A percentile compares a stretch with the other conserved stretches of the same genome.
Evolutionary conservation across 345 rosid species (phyloP).

Genomic region (Cardamine occulta): DNA sequence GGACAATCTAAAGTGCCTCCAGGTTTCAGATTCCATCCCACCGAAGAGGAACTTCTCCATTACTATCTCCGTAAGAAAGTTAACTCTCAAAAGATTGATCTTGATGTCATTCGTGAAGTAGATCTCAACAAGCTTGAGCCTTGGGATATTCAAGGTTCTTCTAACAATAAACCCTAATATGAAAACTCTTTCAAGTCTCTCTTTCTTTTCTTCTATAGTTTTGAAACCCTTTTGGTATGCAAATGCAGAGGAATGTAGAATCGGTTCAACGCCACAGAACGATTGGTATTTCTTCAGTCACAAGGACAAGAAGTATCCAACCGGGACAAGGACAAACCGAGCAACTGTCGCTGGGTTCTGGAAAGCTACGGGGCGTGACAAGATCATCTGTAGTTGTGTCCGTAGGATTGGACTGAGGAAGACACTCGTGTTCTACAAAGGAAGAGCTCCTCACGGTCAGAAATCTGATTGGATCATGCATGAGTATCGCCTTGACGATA

Average conservation of each 20-base stretch:
- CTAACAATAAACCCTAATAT: slow-evolving; percentile 16
- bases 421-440: slow-evolving; percentile 90
- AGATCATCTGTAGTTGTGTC: slow-evolving; percentile 77
- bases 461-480: slow-evolving; percentile 99
- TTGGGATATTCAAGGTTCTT: slow-evolving; percentile 96
- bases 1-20: slow-evolving; percentile 98
- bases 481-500: slow-evolving; percentile 90
- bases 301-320: slow-evolving; percentile 97
- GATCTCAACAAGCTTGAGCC: slow-evolving; percentile 99
- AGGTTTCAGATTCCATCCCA: slow-evolving; percentile 97
- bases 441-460: slow-evolving; percentile 96
- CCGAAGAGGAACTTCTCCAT: slow-evolving; percentile 96
- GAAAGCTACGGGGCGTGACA: slow-evolving; percentile 98
- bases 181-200: not conserved
- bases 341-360: slow-evolving; percentile 96
- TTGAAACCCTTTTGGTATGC: not conserved
- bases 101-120: slow-evolving; percentile 94
- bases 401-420: slow-evolving; percentile 85
- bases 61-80: slow-evolving; percentile 94
- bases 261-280: slow-evolving; percentile 91
- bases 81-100: slow-evolving; percentile 80
- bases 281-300: slow-evolving; percentile 99
- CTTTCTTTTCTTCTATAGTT: not conserved
- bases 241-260: slow-evolving; percentile 79
- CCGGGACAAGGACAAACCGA: slow-evolving; percentile 92